Conservation (phyloP, 352 stramenopile species). For the Pythium grandisporangium region DNA sequence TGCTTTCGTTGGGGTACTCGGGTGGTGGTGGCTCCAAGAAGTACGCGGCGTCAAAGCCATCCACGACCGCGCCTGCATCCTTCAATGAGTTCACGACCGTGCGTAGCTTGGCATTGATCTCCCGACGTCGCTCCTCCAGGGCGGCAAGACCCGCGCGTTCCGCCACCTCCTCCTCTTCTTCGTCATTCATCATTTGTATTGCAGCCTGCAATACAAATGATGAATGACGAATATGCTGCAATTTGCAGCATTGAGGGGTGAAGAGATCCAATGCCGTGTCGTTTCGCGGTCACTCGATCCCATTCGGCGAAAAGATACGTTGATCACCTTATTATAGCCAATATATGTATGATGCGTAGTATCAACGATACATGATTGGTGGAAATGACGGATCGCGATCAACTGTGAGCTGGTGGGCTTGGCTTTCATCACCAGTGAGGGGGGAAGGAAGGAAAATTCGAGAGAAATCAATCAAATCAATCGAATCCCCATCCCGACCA, state of each 20-base stretch:
- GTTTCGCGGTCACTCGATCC: too few species aligned
- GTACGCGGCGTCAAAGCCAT: constrained; percentile 48
- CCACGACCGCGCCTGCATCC: constrained; percentile 31
- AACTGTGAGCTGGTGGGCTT: neutral
- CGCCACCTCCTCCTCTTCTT: constrained; percentile 2
- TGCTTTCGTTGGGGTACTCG: constrained; percentile 7
- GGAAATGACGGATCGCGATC: constrained; percentile 2
- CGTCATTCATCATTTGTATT: too few species aligned
- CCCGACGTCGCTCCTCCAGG: constrained; percentile 23
- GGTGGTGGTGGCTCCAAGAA: constrained; percentile 22
- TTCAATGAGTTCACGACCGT: constrained; percentile 26
- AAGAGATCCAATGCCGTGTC: too few species aligned
- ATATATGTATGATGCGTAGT: constrained; percentile 5
- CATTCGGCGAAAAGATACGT: neutral
- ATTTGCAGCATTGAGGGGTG: too few species aligned
- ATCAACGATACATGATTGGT: neutral
- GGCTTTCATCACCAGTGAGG: constrained; percentile 1
- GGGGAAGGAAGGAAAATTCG: constrained; percentile 1
- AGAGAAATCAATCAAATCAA: too few species aligned
- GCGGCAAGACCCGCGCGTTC: constrained; percentile 12
- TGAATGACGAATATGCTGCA: too few species aligned
- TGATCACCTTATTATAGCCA: neutral
- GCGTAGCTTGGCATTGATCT: constrained; percentile 29
- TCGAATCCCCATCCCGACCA: too few species aligned
- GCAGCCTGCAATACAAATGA: too few species aligned